Conservation (phyloP, 805 yeast genomes). For the Cyberlindnera samutprakarnensis region DNA sequence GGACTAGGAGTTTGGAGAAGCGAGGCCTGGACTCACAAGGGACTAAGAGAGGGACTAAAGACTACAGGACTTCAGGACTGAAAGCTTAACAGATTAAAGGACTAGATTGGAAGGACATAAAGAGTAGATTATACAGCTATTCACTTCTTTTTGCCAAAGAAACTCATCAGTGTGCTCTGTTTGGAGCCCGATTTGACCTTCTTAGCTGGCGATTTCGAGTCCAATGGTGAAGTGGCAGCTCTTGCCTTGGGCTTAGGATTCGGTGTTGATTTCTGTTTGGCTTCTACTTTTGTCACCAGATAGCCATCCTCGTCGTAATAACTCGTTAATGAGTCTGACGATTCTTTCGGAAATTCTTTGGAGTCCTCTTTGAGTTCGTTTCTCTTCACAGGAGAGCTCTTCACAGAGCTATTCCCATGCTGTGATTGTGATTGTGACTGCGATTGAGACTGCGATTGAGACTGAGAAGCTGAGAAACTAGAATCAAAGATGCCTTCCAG, state of each 20-base stretch:
- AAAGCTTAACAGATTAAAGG: neutral
- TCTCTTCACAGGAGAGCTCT: no score
- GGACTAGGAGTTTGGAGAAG: no score
- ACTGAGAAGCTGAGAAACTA: conserved; percentile 12
- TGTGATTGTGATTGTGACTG: conserved; percentile 10
- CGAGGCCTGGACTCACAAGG: no score
- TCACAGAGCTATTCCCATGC: no score
- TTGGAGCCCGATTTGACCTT: conserved; percentile 21
- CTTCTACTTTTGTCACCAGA: conserved; percentile 29
- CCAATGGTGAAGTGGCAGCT: conserved; percentile 1
- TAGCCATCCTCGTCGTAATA: conserved; percentile 46
- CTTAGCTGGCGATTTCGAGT: conserved; percentile 6
- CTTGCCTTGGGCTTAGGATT: conserved; percentile 10
- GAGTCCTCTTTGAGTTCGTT: neutral
- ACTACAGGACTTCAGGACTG: neutral
- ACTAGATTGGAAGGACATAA: neutral
- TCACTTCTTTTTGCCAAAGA: conserved; percentile 32
- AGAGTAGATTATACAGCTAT: neutral
- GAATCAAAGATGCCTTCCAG: conserved; percentile 18
- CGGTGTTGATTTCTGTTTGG: conserved; percentile 13
- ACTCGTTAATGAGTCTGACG: conserved; percentile 11
- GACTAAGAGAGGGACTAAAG: no score
- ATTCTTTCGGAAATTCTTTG: conserved; percentile 2
- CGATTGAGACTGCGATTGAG: conserved; percentile 5
- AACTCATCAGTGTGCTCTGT: conserved; percentile 40